These are phyloP conservation scores for Cladophialophora bantiana DNA, from an alignment of 2,329 filamentous ascomycete species.

Conservation along the genomic window DNA sequence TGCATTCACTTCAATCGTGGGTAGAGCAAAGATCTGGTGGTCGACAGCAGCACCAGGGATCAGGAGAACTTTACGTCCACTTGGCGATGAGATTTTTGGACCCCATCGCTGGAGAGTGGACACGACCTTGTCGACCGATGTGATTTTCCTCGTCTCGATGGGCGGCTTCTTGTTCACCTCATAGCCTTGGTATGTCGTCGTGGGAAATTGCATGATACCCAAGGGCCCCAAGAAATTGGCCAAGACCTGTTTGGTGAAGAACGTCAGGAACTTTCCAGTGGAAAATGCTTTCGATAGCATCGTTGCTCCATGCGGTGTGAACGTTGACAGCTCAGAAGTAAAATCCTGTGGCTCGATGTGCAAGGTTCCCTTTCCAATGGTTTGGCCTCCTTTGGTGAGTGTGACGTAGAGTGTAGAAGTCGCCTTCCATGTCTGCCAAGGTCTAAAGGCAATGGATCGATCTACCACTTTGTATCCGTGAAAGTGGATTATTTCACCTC, in stretches of 20 bases:
- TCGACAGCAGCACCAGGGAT: slow-evolving; percentile 20
- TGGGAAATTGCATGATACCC: slow-evolving; percentile 19
- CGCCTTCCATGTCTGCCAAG: slow-evolving; percentile 24
- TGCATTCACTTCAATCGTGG: slow-evolving; percentile 18
- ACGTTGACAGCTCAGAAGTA: slow-evolving; percentile 14
- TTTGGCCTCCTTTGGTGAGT: slow-evolving; percentile 10
- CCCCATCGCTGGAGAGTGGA: slow-evolving; percentile 20
- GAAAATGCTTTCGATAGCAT: slow-evolving; percentile 15
- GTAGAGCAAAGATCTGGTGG: slow-evolving; percentile 22
- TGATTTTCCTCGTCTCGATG: slow-evolving; percentile 17
- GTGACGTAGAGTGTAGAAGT: slow-evolving; percentile 24
- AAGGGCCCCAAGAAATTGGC: slow-evolving; percentile 15
- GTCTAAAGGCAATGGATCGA: slow-evolving; percentile 18
- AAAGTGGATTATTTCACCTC: slow-evolving; percentile 21
- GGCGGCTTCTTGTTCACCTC: slow-evolving; percentile 24
- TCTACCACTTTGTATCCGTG: slow-evolving; percentile 21
- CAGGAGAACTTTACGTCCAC: slow-evolving; percentile 2
- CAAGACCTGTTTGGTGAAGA: slow-evolving; percentile 19
- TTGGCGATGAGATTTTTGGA: slow-evolving; percentile 5
- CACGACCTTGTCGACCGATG: slow-evolving; percentile 17
- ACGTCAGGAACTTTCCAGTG: slow-evolving; percentile 21
- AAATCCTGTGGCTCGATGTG: slow-evolving; percentile 21
- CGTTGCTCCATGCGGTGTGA: slow-evolving; percentile 16
- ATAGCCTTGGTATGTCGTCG: slow-evolving; percentile 13
- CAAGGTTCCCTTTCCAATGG: slow-evolving; percentile 12